Conservation (phyloP, 2,329 filamentous ascomycete genomes). For the Neurospora sp. region DNA sequence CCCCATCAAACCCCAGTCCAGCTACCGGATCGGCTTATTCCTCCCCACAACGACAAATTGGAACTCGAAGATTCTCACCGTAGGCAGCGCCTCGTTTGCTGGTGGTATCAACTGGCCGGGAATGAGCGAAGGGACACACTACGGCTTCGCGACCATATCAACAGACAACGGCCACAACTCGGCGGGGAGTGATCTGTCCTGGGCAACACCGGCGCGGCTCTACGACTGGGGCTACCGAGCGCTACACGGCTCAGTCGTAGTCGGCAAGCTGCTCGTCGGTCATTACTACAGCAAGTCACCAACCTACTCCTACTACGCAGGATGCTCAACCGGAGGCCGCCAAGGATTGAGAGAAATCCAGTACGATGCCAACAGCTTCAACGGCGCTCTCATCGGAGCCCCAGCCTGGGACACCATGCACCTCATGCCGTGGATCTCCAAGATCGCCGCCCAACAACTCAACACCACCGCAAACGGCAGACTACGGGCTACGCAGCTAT, state of each 20-base stretch:
- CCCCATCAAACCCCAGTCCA: constrained; percentile 18
- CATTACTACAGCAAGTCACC: constrained; percentile 4
- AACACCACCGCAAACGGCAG: constrained; percentile 1
- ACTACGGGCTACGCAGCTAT: constrained; percentile 1
- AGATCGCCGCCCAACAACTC: constrained; percentile 7
- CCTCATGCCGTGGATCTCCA: constrained; percentile 26
- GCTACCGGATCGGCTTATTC: constrained; percentile 25
- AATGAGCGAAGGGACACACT: constrained; percentile 16
- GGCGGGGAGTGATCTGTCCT: constrained; percentile 19
- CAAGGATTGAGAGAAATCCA: constrained; percentile 47
- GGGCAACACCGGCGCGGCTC: constrained; percentile 26
- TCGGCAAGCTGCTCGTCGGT: constrained; percentile 33
- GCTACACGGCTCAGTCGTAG: constrained; percentile 36
- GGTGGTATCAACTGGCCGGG: constrained; percentile 17
- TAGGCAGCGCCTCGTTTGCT: constrained; percentile 21
- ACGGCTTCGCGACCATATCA: constrained; percentile 30
- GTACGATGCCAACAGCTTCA: constrained; percentile 42
- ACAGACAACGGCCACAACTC: constrained; percentile 31
- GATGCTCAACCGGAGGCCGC: constrained; percentile 49
- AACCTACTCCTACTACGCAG: constrained; percentile 39
- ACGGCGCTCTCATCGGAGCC: constrained; percentile 41
- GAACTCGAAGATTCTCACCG: constrained; percentile 23
- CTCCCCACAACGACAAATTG: constrained; percentile 20
- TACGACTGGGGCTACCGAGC: constrained; percentile 28
- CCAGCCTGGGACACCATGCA: constrained; percentile 31